phyloP scores from a whole-genome alignment of 2,329 filamentous ascomycete species.

The Fusarium floridanum region DNA sequence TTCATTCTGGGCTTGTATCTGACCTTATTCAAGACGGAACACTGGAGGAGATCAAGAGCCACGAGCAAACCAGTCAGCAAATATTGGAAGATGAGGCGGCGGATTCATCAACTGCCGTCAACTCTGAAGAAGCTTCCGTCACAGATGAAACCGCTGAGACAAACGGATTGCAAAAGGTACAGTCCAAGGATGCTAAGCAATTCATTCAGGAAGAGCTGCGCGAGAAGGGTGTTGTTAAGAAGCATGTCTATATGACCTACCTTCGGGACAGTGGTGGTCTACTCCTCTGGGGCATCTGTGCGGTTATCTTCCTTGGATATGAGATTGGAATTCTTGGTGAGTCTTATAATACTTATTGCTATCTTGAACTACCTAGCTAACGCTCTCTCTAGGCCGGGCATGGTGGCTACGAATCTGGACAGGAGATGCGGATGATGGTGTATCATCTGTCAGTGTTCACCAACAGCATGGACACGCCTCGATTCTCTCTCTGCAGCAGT shows the following conservation, averaged over 20 bases:
- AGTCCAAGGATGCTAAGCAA: slow-evolving; percentile 71
- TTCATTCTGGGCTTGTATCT: slow-evolving; percentile 73
- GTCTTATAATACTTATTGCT: slow-evolving; percentile 14
- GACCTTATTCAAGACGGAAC: slow-evolving; percentile 72
- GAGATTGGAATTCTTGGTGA: slow-evolving; percentile 67
- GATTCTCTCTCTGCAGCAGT: slow-evolving; percentile 62
- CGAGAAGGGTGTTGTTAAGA: slow-evolving; percentile 77
- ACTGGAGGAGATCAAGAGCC: slow-evolving; percentile 68
- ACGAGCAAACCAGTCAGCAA: slow-evolving; percentile 63
- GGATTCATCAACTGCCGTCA: slow-evolving; percentile 62
- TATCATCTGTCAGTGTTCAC: slow-evolving; percentile 42
- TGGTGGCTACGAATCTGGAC: slow-evolving; percentile 78
- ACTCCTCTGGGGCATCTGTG: slow-evolving; percentile 68
- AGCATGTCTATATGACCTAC: slow-evolving; percentile 76
- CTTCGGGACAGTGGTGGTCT: slow-evolving; percentile 74
- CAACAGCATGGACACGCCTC: slow-evolving; percentile 57
- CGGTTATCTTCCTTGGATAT: slow-evolving; percentile 67
- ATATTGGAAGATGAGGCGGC: slow-evolving; percentile 62
- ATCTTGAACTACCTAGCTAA: slow-evolving; percentile 7
- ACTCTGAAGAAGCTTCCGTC: slow-evolving; percentile 64
- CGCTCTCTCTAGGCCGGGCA: slow-evolving; percentile 58
- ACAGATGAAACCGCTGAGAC: slow-evolving; percentile 54
- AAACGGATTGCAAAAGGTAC: slow-evolving; percentile 61
- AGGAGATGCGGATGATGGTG: slow-evolving; percentile 45
- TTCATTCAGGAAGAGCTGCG: slow-evolving; percentile 83